phyloP scores from a whole-genome alignment of 2,329 filamentous ascomycete genomes.

The Coniochaeta pulveracea region DNA sequence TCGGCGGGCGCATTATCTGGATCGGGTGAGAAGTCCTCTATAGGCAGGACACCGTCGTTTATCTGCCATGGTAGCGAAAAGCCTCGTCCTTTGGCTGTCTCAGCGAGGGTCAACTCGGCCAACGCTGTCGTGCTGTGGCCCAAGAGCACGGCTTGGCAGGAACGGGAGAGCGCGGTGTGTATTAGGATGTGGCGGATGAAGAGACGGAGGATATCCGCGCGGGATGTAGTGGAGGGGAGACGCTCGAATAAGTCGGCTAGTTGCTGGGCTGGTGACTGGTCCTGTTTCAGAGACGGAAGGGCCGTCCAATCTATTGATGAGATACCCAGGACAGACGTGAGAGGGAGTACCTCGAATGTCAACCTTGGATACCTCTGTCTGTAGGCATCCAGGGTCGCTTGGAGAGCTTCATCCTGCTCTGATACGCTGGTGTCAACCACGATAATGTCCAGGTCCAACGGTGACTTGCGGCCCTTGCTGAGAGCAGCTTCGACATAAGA shows the following conservation, averaged over 20 bases:
- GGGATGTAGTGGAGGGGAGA: slow-evolving; percentile 64
- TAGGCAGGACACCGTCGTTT: slow-evolving; percentile 52
- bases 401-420: slow-evolving; percentile 10
- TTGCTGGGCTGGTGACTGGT: slow-evolving; percentile 21
- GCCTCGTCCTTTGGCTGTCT: slow-evolving; percentile 85
- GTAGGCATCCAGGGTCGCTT: slow-evolving; percentile 35
- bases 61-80: slow-evolving; percentile 74
- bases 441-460: slow-evolving; percentile 56
- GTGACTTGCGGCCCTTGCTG: slow-evolving; percentile 48
- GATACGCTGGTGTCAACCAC: slow-evolving; percentile 32
- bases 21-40: slow-evolving; percentile 11
- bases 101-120: slow-evolving; percentile 73
- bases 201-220: slow-evolving; percentile 59
- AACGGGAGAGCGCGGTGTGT: slow-evolving; percentile 44
- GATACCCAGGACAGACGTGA: slow-evolving; percentile 50
- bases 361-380: slow-evolving; percentile 54
- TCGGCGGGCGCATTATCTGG: slow-evolving; percentile 5
- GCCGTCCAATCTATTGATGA: slow-evolving; percentile 41
- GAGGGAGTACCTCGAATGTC: slow-evolving; percentile 46
- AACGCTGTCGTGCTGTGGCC: slow-evolving; percentile 81
- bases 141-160: slow-evolving; percentile 64
- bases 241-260: slow-evolving; percentile 45
- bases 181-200: slow-evolving; percentile 64
- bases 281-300: slow-evolving; percentile 20
- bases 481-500: slow-evolving; percentile 56